Conservation (phyloP, 345 rosid genomes). For the Boechera stricta region DNA sequence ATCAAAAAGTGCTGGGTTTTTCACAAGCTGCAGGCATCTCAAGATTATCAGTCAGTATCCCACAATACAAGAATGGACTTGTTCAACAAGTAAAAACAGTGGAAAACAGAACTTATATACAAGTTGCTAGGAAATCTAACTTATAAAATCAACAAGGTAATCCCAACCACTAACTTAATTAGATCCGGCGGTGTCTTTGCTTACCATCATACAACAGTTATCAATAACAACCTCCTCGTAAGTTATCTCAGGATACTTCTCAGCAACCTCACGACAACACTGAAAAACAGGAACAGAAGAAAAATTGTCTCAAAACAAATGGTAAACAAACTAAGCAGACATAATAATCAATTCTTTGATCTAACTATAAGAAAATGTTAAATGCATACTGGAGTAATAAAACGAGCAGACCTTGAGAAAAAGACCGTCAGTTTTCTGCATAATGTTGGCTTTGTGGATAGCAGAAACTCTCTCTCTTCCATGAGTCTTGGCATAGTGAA, state of each 20-base stretch:
- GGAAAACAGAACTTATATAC: not conserved
- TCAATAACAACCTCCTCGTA: constrained; percentile 99
- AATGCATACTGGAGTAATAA: not conserved
- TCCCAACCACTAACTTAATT: not conserved
- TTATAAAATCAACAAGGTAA: not conserved
- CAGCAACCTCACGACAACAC: constrained; percentile 99
- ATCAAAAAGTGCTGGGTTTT: constrained; percentile 97
- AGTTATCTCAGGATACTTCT: constrained; percentile 90
- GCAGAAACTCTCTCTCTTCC: constrained; percentile 98
- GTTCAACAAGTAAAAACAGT: not conserved
- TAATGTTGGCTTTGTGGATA: constrained; percentile 95
- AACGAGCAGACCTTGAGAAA: constrained; percentile 73
- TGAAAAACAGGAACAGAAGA: constrained; percentile 39
- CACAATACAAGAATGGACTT: not conserved
- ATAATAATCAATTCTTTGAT: constrained; percentile 1
- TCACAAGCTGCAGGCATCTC: constrained; percentile 76
- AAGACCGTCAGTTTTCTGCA: constrained; percentile 99
- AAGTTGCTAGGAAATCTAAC: constrained; percentile 1
- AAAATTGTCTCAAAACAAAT: not conserved
- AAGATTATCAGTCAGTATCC: constrained; percentile 30
- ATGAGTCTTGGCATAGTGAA: constrained; percentile 93
- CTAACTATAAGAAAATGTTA: not conserved
- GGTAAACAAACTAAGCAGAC: not conserved
- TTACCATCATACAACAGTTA: constrained; percentile 99
- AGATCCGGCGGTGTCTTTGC: not conserved